Percentiles rank a stretch among this genome's conserved stretches.
Evolutionary conservation across 768 basidiomycete genomes (phyloP).

Genomic region (Amanita rubescens): DNA sequence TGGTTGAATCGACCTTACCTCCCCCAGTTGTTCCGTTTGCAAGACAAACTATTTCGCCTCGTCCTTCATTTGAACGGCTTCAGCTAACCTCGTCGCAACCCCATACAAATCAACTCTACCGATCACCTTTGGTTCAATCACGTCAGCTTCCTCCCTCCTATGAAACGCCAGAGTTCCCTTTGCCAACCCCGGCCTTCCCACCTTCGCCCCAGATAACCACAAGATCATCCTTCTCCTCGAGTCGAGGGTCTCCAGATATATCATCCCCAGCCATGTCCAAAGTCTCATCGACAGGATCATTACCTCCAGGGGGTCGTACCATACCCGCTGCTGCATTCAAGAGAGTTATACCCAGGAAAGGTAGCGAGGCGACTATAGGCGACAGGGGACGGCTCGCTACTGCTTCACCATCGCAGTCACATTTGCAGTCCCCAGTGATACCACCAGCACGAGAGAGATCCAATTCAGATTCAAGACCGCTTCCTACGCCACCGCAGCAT

Average conservation of each 20-base stretch:
- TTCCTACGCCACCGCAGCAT: constrained; percentile 1
- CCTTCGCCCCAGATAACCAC: constrained; percentile 1
- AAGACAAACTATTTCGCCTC: constrained; percentile 30
- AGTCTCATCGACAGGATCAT: constrained; percentile 16
- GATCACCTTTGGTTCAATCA: neutral
- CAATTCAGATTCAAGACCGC: constrained; percentile 3
- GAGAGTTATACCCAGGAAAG: constrained; percentile 30
- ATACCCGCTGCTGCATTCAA: constrained; percentile 75
- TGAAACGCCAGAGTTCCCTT: neutral
- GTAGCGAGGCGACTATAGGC: neutral
- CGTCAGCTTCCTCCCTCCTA: neutral
- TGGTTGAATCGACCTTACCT: constrained; percentile 11
- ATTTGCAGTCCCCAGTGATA: neutral
- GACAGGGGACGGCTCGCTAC: neutral
- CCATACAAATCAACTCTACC: neutral
- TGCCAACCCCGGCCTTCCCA: neutral
- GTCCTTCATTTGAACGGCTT: constrained; percentile 24
- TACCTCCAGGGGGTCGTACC: constrained; percentile 39
- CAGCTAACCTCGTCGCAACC: neutral
- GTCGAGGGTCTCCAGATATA: neutral
- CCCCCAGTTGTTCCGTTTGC: constrained; percentile 36
- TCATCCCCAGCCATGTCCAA: constrained; percentile 23
- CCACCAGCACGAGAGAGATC: neutral
- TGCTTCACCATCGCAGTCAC: neutral
- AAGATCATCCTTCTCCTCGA: constrained; percentile 29